phyloP scores from a whole-genome alignment of 768 basidiomycete species.

The Suillus clintonianus region DNA sequence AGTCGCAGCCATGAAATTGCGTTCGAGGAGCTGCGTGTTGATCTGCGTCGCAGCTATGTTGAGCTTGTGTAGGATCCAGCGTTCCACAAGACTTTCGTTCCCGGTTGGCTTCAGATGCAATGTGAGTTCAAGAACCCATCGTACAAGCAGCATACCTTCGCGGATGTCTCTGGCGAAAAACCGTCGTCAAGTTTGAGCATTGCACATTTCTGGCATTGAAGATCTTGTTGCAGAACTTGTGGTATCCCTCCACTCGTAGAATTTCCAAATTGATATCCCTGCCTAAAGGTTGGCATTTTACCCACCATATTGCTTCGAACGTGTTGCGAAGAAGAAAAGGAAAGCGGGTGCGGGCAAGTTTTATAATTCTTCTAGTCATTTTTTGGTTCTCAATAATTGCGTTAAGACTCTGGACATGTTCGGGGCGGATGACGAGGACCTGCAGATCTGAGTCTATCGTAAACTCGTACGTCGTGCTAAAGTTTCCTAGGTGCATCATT shows the following conservation, averaged over 20 bases:
- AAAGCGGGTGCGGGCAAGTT: too few species aligned
- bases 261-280: conserved; percentile 98
- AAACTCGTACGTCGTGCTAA: too few species aligned
- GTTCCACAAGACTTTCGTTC: conserved; percentile 87
- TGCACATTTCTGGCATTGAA: conserved; percentile 99
- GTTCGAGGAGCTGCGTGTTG: conserved; percentile 72
- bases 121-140: neutral
- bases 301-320: too few species aligned
- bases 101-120: conserved; percentile 68
- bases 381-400: too few species aligned
- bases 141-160: conserved; percentile 52
- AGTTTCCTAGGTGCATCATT: too few species aligned
- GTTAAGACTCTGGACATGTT: too few species aligned
- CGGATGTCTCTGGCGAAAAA: conserved; percentile 72
- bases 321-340: too few species aligned
- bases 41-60: conserved; percentile 78
- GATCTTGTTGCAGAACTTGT: conserved; percentile 99
- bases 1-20: conserved; percentile 91
- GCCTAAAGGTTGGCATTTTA: too few species aligned
- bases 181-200: conserved; percentile 91
- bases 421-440: too few species aligned
- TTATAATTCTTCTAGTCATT: too few species aligned
- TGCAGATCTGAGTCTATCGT: too few species aligned
- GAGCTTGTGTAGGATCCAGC: conserved; percentile 94
- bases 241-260: conserved; percentile 92